Conservation (phyloP, 768 basidiomycete species). For the Leccinum uliginosum region DNA sequence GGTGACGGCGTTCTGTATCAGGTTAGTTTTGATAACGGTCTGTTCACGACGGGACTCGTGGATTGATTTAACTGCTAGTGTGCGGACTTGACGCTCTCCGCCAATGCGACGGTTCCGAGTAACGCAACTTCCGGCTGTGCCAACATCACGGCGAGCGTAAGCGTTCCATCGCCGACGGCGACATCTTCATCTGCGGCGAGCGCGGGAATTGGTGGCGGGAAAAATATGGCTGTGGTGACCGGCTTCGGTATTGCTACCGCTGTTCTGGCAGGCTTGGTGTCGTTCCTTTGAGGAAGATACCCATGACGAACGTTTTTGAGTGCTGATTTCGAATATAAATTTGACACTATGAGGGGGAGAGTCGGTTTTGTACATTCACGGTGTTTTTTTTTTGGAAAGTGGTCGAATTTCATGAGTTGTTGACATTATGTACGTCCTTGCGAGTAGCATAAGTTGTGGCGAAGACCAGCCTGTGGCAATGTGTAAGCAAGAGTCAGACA, state of each 20-base stretch:
- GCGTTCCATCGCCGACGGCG: constrained; percentile 13
- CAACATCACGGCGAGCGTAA: constrained; percentile 26
- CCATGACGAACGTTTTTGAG: not conserved
- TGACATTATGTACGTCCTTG: not conserved
- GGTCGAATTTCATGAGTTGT: not conserved
- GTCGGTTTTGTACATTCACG: not conserved
- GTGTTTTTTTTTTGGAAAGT: not conserved
- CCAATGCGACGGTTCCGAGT: constrained; percentile 44
- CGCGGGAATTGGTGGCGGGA: constrained; percentile 14
- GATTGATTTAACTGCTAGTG: constrained; percentile 44
- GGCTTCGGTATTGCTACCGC: constrained; percentile 7
- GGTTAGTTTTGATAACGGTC: constrained; percentile 30
- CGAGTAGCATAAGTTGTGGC: not conserved
- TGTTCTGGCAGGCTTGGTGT: constrained; percentile 8
- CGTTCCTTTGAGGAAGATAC: constrained; percentile 9
- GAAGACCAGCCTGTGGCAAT: not conserved
- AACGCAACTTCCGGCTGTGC: constrained; percentile 33
- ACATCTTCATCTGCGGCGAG: constrained; percentile 1
- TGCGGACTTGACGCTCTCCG: constrained; percentile 70
- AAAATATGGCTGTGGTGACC: constrained; percentile 3
- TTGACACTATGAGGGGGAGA: not conserved
- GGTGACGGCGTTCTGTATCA: constrained; percentile 74
- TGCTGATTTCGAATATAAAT: not conserved
- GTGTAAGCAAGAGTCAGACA: too few species aligned
- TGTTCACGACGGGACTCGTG: not conserved